A percentile compares a stretch with the other conserved stretches of the same genome.
Evolutionary conservation across 169 alveolate genomes (phyloP).

Genomic region (Eimeria acervulina): DNA sequence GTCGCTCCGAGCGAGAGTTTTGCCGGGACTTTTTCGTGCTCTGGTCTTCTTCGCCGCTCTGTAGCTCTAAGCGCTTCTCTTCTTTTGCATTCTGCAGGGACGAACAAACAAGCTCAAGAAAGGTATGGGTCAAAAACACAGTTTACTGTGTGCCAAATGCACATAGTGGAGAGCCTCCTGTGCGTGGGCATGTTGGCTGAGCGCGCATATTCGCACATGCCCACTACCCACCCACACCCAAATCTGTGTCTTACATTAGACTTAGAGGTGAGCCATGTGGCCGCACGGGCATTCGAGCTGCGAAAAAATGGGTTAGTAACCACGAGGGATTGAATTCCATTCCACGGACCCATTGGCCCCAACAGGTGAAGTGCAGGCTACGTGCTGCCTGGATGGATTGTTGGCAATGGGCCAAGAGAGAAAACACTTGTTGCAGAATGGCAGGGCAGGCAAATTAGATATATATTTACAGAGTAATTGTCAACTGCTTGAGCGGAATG

Average conservation of each 20-base stretch:
- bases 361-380: background rate
- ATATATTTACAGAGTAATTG: background rate
- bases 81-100: background rate
- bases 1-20: background rate
- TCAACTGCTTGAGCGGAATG: background rate
- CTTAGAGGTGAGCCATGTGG: slow-evolving; percentile 18
- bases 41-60: background rate
- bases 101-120: background rate
- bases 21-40: background rate
- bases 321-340: slow-evolving; percentile 16
- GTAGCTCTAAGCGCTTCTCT: background rate
- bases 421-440: background rate
- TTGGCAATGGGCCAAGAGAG: background rate
- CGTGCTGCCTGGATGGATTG: background rate
- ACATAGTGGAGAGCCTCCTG: background rate
- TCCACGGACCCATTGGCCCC: slow-evolving; percentile 8
- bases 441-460: background rate
- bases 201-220: background rate
- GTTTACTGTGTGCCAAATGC: background rate
- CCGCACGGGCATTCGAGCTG: slow-evolving; percentile 1
- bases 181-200: background rate
- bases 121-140: background rate
- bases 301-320: background rate
- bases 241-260: background rate
- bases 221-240: background rate